These are phyloP conservation scores for Alternaria panax DNA, from an alignment of 2,329 filamentous ascomycete genomes.

Conservation along the genomic window DNA sequence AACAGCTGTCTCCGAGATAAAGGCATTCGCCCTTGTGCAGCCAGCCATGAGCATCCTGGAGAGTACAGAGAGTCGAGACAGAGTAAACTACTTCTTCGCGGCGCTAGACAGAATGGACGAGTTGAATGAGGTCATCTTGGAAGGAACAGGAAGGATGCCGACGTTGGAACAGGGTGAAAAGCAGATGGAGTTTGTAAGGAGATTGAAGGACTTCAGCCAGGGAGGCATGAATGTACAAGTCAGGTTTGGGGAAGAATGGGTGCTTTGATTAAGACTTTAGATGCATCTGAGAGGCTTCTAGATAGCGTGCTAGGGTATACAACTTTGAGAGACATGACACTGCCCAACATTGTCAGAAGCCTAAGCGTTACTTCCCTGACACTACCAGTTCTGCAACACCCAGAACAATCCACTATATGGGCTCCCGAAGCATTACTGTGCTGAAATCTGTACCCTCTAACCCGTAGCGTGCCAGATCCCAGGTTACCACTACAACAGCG, in stretches of 20 bases:
- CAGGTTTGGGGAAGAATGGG: background rate
- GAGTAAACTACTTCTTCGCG: background rate
- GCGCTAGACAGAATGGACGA: slow-evolving; percentile 2
- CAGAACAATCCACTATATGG: slow-evolving; percentile 1
- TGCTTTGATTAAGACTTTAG: background rate
- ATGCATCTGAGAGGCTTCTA: background rate
- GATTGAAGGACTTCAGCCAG: background rate
- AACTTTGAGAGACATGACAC: background rate
- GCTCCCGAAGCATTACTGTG: slow-evolving; percentile 43
- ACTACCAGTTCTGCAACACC: background rate
- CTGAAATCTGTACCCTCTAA: slow-evolving; percentile 35
- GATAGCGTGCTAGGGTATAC: background rate
- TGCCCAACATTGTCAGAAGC: background rate
- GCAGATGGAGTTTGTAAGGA: slow-evolving; percentile 8
- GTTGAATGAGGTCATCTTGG: slow-evolving; percentile 2
- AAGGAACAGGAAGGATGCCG: background rate
- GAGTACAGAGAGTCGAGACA: background rate
- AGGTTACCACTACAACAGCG: slow-evolving; percentile 19
- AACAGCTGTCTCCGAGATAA: slow-evolving; percentile 2
- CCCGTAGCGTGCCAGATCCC: slow-evolving; percentile 42
- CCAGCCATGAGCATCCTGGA: background rate
- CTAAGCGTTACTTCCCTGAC: background rate
- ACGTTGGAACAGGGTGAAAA: background rate
- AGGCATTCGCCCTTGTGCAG: slow-evolving; percentile 4
- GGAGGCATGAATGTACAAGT: slow-evolving; percentile 1